Evolutionary conservation across 2,329 filamentous ascomycete species (phyloP).

Genomic region (Fusarium xylarioides): DNA sequence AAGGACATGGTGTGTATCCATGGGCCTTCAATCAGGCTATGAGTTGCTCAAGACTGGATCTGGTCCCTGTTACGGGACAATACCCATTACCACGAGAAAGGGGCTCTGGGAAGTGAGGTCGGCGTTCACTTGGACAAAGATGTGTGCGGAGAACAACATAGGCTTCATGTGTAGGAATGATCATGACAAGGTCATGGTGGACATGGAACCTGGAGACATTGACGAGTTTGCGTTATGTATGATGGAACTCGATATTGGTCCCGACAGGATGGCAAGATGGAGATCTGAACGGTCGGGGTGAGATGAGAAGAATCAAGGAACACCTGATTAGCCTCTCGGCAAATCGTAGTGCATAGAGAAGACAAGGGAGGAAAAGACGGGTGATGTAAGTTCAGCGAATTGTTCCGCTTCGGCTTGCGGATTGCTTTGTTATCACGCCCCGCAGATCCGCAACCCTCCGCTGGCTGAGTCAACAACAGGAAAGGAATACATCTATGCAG

Average conservation of each 20-base stretch:
- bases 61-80: conserved; percentile 20
- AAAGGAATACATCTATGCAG: rapidly evolving
- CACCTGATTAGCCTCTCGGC: rapidly evolving
- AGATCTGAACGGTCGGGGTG: neutral
- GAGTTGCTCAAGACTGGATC: conserved; percentile 16
- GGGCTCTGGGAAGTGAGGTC: conserved; percentile 43
- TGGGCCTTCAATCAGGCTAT: conserved; percentile 32
- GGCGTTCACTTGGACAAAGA: conserved; percentile 32
- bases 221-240: conserved; percentile 13
- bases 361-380: rapidly evolving
- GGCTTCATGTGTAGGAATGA: conserved; percentile 30
- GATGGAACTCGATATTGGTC: conserved; percentile 26
- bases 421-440: neutral
- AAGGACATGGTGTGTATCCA: conserved; percentile 41
- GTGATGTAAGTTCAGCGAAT: neutral
- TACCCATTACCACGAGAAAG: conserved; percentile 36
- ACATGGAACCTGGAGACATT: neutral
- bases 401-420: neutral
- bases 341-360: rapidly evolving
- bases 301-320: rapidly evolving
- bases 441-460: neutral
- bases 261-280: conserved; percentile 18
- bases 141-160: conserved; percentile 25
- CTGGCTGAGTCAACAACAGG: neutral
- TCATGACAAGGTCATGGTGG: neutral